Evolutionary conservation across 108 stramenopile species (phyloP), one percentile per base, ranked within the genome.

Genomic region (Aureococcus anophagefferens): DNA sequence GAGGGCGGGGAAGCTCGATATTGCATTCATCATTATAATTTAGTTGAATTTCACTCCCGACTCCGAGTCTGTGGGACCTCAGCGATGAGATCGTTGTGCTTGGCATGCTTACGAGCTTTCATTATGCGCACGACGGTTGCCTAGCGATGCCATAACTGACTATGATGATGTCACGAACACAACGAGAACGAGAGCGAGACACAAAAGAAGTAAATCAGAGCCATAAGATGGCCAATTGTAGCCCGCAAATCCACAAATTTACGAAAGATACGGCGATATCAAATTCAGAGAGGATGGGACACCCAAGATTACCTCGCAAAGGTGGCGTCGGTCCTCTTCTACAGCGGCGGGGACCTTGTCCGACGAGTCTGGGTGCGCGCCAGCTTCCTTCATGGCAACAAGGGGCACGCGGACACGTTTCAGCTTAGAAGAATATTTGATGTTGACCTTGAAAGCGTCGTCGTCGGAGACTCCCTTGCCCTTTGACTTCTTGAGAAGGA

Each of bases 121-220:
- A 97, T 97, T 72, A 97, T 94, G 65, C 96, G 84, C 4, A 98
- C 96, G 66, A 97, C 88, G 25, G 94, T 91, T 30, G 96, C 94
- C 77, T 98, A 7, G 62, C 68, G 29, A 9, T 9, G 51, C 35
- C 68, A 16, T 75, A 34, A 11, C 68, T 36, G 34, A 30, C 70
- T 77, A 65, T 91, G 83, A 68, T 96, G 91, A 77, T 93, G 91
- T 75, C 93, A 92, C 37, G n/a, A n/a, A n/a, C n/a, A n/a, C n/a
- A n/a, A n/a, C n/a, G n/a, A n/a, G n/a, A n/a, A n/a, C n/a, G n/a
- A n/a, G n/a, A n/a, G n/a, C n/a, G n/a, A n/a, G n/a, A n/a, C n/a
- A n/a, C n/a, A n/a, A n/a, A n/a, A n/a, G n/a, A n/a, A n/a, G n/a
- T n/a, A n/a, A n/a, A n/a, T n/a, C n/a, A n/a, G n/a, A n/a, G n/a